A percentile compares a stretch with the other conserved stretches of the same genome.
phyloP scores from a whole-genome alignment of 1,139 yeast genomes.

The Candida anutae region DNA sequence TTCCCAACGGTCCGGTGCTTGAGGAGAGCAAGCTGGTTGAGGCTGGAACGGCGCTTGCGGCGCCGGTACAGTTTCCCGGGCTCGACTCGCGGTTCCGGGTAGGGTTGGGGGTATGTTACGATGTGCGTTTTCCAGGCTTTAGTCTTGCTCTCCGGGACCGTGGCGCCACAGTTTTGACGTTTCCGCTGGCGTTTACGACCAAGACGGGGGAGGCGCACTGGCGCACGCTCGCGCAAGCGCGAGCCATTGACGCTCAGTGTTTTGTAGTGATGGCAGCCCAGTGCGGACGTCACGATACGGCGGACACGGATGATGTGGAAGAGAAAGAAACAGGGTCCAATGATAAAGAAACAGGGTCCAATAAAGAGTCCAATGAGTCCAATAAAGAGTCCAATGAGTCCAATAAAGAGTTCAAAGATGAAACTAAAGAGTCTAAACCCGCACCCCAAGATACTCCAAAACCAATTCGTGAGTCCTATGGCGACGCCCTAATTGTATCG shows the following conservation, averaged over 20 bases:
- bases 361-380: no score
- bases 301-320: no score
- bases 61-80: slow-evolving; percentile 36
- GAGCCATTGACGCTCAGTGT: slow-evolving; percentile 85
- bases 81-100: slow-evolving; percentile 43
- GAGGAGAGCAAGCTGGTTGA: slow-evolving; percentile 76
- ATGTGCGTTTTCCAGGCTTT: slow-evolving; percentile 81
- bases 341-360: no score
- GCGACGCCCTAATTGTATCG: slow-evolving; percentile 77
- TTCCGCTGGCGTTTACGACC: slow-evolving; percentile 88
- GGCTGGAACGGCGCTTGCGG: slow-evolving; percentile 52
- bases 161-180: slow-evolving; percentile 77
- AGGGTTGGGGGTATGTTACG: slow-evolving; percentile 82
- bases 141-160: slow-evolving; percentile 52
- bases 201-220: slow-evolving; percentile 91
- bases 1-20: slow-evolving; percentile 65
- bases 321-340: no score
- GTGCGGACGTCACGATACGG: slow-evolving; percentile 62
- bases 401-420: no score
- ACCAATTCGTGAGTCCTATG: slow-evolving; percentile 70
- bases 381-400: no score
- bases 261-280: slow-evolving; percentile 92
- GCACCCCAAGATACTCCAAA: no score
- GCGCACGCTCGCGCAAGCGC: slow-evolving; percentile 66
- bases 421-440: no score